These are phyloP conservation scores for Solanum neorickii DNA, from an alignment of 257 asterid species.

Conservation along the genomic window DNA sequence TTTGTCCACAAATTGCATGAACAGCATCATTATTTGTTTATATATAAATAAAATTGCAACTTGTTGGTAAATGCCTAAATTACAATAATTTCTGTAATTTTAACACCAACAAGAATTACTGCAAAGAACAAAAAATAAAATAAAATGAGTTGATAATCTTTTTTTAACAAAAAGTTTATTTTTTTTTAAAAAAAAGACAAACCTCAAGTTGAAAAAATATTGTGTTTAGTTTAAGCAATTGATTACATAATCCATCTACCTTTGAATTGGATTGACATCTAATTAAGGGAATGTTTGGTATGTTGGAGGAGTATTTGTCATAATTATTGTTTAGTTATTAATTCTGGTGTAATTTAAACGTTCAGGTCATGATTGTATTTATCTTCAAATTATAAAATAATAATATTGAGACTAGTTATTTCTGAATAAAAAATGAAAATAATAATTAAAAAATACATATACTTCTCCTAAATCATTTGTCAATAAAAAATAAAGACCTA, in stretches of 20 bases:
- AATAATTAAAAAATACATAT: not conserved
- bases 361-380: accelerated
- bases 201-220: not conserved
- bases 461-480: not conserved
- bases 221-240: not conserved
- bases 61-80: not conserved
- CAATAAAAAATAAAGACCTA: no score
- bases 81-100: not conserved
- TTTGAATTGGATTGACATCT: not conserved
- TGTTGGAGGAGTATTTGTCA: not conserved
- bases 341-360: not conserved
- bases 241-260: not conserved
- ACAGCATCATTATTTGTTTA: not conserved
- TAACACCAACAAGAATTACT: not conserved
- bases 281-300: not conserved
- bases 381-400: no score
- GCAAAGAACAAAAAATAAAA: not conserved
- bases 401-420: no score
- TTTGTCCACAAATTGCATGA: not conserved
- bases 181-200: not conserved
- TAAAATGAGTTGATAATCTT: not conserved
- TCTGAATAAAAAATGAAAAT: no score
- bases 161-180: no score
- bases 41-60: not conserved
- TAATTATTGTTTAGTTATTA: not conserved